Evolutionary conservation across 176 grass and related monocot genomes (phyloP), one percentile per base, ranked within the genome.

Genomic region (Aegilops bicornis): DNA sequence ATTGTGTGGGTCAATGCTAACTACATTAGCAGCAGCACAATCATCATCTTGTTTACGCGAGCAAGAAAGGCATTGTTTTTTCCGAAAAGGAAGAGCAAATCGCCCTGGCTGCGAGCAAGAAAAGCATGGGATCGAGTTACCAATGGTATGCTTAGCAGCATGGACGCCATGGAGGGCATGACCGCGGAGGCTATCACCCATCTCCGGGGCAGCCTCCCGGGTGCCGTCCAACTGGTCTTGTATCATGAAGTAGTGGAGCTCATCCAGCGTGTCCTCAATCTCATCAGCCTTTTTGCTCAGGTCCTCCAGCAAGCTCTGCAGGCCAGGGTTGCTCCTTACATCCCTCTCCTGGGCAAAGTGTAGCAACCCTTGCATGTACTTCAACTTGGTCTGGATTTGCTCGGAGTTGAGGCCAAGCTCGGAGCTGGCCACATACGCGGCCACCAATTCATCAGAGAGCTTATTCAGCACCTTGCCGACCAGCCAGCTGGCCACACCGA

Each of bases 171-270:
- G 31, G 6, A 32, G 29, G 8, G 29, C 65, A 33, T 17, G 65
- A 9, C 23, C 65, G 8, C 0, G 15, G 65, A 68, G 75, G 8
- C 48, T 64, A 1, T 3, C 65, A 37, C 24, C 65, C 8, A 79
- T 1, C 3, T 79, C 36, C 0, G 4, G 36, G 3, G 35, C 0
- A 2, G 65, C 76, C 16, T 79, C 24, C 4, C 2, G 64, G 35
- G 85, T 80, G 27, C 77, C 85, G 1, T 80, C 54, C 52, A 86
- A 54, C 67, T 80, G 16, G 77, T 86, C 85, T 15, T 64, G 77
- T 17, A 80, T 86, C 36, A 62, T 62, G 66, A 86, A 86, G 67
- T 86, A 86, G 50, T 80, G 68, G 16, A 69, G 31, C 66, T 69
- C 31, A 0, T 69, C 66, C 10, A 71, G 10, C 0, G 4, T 10